These are phyloP conservation scores for Eucalyptus shirleyi DNA, from an alignment of 345 rosid genomes.

Conservation along the genomic window DNA sequence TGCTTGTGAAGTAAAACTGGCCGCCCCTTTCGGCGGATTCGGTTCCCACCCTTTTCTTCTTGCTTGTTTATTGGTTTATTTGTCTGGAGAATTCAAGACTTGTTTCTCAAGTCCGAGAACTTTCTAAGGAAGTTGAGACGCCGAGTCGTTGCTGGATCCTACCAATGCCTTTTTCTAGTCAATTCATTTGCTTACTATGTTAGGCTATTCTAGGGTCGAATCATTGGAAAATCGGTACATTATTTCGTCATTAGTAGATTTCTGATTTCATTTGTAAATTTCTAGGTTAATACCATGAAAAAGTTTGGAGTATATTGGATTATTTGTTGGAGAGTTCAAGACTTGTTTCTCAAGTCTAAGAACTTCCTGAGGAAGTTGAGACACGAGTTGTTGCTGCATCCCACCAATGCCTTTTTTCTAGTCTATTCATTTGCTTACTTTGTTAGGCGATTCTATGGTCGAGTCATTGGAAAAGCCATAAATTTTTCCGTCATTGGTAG, in stretches of 20 bases:
- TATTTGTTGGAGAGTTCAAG: not conserved
- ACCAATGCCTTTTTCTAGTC: not conserved
- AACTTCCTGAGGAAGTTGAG: not conserved
- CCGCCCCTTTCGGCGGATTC: not conserved
- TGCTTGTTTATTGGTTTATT: not conserved
- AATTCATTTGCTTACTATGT: not conserved
- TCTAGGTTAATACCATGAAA: too few relatives aligned
- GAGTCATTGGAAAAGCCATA: not conserved
- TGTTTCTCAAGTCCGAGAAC: not conserved
- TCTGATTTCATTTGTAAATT: not conserved
- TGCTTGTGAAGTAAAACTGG: not conserved
- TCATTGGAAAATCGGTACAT: accelerated
- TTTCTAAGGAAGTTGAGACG: not conserved
- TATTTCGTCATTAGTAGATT: accelerated
- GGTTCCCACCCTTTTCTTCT: not conserved
- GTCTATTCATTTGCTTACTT: accelerated
- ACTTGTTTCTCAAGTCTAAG: not conserved
- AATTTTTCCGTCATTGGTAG: not conserved
- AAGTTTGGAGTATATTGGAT: not conserved
- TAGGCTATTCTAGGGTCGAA: not conserved
- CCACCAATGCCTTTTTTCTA: not conserved
- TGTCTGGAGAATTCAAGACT: not conserved
- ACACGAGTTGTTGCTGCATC: not conserved
- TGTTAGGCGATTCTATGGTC: accelerated
- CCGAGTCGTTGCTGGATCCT: not conserved